Evolutionary conservation across 306 rosid species (phyloP), one percentile per base, ranked within the genome.

Genomic region (Prunus davidiana): DNA sequence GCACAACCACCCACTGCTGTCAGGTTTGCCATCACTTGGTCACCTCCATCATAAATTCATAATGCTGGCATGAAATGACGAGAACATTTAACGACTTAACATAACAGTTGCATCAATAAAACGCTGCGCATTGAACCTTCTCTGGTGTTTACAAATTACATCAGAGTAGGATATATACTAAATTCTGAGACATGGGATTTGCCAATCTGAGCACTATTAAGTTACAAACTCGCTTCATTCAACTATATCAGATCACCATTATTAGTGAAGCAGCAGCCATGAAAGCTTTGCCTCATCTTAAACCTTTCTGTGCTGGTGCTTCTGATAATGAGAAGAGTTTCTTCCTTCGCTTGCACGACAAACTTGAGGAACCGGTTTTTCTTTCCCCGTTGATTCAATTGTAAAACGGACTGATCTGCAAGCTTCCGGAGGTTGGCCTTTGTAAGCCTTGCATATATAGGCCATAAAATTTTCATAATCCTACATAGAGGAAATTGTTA

Each of bases 401-500:
- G n/a, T 41, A 18, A 72, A 57, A 55, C 73, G 71, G 74, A 82
- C 61, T 28, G 96, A 87, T 47, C 71, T 71, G 71, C 96, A 89
- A 27, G 88, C 93, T 57, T 71, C 70, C 41, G 88, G 93, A 32
- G 72, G 67, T 34, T 77, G 57, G 27, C 95, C 93, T 50, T 79
- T 84, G 80, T 82, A 91, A 65, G 95, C 89, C 73, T 60, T 79
- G 84, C 91, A 91, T 56, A 91, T 88, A 41, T 90, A 92, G 46
- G 66, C 57, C 89, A 84, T 77, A 67, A 86, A 92, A 52, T 83
- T 86, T 46, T 56, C 15, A 41, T 71, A 88, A 77, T 92, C 96
- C 97, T 88, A 80, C 77, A 57, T 49, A 66, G 70, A 84, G 34
- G 73, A 75, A 43, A 6, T 16, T 46, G 49, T 32, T 14, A 10